phyloP scores from a whole-genome alignment of 2,329 filamentous ascomycete species.

The Aspergillus caelatus region DNA sequence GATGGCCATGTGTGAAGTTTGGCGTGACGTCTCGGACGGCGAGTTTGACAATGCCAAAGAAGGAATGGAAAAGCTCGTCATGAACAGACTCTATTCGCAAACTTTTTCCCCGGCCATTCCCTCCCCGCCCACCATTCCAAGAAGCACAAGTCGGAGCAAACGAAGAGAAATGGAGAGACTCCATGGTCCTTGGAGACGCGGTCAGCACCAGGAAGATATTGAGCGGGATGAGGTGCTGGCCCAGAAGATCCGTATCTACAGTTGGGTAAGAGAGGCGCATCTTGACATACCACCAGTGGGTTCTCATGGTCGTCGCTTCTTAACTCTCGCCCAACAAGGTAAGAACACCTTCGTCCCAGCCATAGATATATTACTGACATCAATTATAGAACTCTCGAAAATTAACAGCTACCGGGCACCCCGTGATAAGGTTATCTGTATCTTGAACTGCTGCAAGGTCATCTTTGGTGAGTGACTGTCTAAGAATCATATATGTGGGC shows the following conservation, averaged over 20 bases:
- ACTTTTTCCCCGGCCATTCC: conserved; percentile 95
- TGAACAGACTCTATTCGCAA: conserved; percentile 94
- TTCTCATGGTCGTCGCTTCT: conserved; percentile 84
- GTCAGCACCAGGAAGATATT: conserved; percentile 97
- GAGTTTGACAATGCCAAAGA: conserved; percentile 98
- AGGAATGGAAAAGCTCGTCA: conserved; percentile 99
- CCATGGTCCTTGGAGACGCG: conserved; percentile 79
- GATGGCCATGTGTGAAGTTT: conserved; percentile 96
- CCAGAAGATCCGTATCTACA: conserved; percentile 96
- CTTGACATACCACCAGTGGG: conserved; percentile 85
- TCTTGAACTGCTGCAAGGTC: conserved; percentile 98
- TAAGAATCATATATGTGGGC: neutral
- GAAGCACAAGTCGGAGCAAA: conserved; percentile 63
- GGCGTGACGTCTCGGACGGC: conserved; percentile 91
- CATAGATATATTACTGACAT: conserved; percentile 25
- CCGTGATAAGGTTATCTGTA: conserved; percentile 96
- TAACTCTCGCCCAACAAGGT: conserved; percentile 87
- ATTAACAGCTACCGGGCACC: conserved; percentile 98
- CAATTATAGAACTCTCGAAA: conserved; percentile 77
- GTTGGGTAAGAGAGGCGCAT: conserved; percentile 91
- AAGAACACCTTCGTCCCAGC: conserved; percentile 19
- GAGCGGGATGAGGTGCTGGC: conserved; percentile 94
- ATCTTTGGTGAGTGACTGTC: conserved; percentile 73
- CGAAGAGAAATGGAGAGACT: conserved; percentile 68
- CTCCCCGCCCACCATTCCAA: conserved; percentile 69